Conservation (phyloP, 2,329 filamentous ascomycete genomes). For the Diaporthe sp. region DNA sequence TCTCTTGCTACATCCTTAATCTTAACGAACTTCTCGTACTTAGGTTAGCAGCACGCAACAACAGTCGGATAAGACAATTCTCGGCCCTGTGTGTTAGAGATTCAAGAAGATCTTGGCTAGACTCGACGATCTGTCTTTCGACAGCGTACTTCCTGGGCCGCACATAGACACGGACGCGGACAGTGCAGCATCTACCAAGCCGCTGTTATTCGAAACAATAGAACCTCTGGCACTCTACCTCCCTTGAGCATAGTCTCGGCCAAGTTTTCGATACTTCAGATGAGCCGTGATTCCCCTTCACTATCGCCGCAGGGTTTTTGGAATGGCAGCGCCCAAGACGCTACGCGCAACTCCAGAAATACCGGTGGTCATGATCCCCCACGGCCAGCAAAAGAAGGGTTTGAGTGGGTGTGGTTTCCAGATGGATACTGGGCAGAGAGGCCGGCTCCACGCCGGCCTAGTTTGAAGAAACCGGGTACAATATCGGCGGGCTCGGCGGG, state of each 20-base stretch:
- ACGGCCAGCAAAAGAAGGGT: slow-evolving; percentile 66
- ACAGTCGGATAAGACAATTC: not conserved
- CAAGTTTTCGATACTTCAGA: not conserved
- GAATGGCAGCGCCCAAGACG: slow-evolving; percentile 1
- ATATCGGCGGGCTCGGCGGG: slow-evolving; percentile 52
- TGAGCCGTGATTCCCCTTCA: slow-evolving; percentile 42
- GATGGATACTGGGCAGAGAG: slow-evolving; percentile 75
- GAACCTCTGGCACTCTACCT: not conserved
- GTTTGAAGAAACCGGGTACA: slow-evolving; percentile 17
- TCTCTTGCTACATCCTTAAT: not conserved
- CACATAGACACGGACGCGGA: not conserved
- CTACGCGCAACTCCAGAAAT: slow-evolving; percentile 12
- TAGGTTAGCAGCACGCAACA: not conserved
- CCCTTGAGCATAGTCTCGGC: not conserved
- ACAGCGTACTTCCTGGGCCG: no score
- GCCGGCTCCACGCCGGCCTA: not conserved
- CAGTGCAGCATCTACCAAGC: not conserved
- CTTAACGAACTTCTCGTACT: not conserved
- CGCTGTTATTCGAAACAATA: not conserved
- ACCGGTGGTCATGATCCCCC: slow-evolving; percentile 62
- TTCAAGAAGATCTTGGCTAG: not conserved
- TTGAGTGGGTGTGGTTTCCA: slow-evolving; percentile 75
- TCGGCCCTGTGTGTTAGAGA: not conserved
- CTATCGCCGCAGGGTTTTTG: slow-evolving; percentile 26
- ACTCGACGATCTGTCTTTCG: not conserved